phyloP scores from a whole-genome alignment of 2,329 filamentous ascomycete genomes.

The Cordyceps tenuipes region DNA sequence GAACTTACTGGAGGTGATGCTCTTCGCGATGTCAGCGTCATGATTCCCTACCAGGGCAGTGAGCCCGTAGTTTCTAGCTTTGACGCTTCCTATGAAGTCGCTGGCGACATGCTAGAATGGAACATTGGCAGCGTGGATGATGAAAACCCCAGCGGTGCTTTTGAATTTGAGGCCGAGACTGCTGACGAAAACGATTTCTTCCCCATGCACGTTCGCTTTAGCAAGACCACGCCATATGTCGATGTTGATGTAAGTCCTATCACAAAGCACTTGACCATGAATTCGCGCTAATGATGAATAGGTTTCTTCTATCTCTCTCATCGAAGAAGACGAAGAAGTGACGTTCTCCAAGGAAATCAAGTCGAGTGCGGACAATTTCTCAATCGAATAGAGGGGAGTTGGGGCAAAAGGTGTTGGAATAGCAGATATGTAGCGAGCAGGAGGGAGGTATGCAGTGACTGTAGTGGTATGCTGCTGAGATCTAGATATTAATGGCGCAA shows the following conservation, averaged over 20 bases:
- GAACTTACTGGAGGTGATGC: slow-evolving; percentile 75
- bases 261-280: too few species aligned
- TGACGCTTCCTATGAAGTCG: slow-evolving; percentile 89
- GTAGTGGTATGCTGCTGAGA: slow-evolving; percentile 10
- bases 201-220: slow-evolving; percentile 89
- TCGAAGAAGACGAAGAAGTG: slow-evolving; percentile 71
- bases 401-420: neutral
- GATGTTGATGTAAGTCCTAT: slow-evolving; percentile 76
- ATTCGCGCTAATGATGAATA: slow-evolving; percentile 19
- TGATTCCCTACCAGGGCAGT: slow-evolving; percentile 75
- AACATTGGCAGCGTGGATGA: slow-evolving; percentile 79
- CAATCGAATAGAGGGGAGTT: slow-evolving; percentile 54
- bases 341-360: slow-evolving; percentile 77
- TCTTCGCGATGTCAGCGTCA: slow-evolving; percentile 76
- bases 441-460: neutral
- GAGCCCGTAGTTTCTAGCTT: slow-evolving; percentile 89
- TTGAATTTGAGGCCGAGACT: slow-evolving; percentile 90
- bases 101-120: slow-evolving; percentile 90
- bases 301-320: slow-evolving; percentile 61
- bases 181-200: slow-evolving; percentile 92
- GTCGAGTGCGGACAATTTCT: slow-evolving; percentile 66
- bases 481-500: slow-evolving; percentile 15
- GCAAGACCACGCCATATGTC: slow-evolving; percentile 76
- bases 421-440: slow-evolving; percentile 3
- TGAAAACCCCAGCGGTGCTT: slow-evolving; percentile 73